A percentile compares a stretch with the other conserved stretches of the same genome.
Conservation (phyloP, 2,329 filamentous ascomycete genomes). For the Polychaeton citri region DNA sequence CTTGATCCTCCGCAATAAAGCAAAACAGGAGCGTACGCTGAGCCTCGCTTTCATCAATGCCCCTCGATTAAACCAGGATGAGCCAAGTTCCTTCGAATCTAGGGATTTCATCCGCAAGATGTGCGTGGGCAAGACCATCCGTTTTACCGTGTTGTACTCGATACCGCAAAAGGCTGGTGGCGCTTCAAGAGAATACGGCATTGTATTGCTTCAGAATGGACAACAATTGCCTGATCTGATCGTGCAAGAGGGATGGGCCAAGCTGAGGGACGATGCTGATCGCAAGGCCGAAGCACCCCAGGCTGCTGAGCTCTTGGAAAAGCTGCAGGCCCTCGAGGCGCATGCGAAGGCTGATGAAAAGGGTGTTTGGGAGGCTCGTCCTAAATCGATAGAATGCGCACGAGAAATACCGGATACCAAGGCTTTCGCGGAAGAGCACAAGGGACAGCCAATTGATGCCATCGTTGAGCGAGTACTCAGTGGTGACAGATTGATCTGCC, state of each 20-base stretch:
- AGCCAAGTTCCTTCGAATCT: conserved; percentile 81
- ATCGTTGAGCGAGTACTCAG: conserved; percentile 84
- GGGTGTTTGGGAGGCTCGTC: conserved; percentile 63
- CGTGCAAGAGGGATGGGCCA: conserved; percentile 81
- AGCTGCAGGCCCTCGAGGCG: conserved; percentile 62
- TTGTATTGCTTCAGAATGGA: conserved; percentile 62
- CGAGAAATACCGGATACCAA: conserved; percentile 70
- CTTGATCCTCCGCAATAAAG: conserved; percentile 70
- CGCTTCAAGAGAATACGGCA: conserved; percentile 73
- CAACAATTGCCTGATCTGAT: conserved; percentile 66
- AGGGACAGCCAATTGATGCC: conserved; percentile 65
- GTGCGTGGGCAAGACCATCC: conserved; percentile 72
- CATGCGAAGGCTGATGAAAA: conserved; percentile 66
- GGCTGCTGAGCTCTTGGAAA: conserved; percentile 55
- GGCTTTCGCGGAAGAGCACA: conserved; percentile 65
- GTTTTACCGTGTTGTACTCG: conserved; percentile 76
- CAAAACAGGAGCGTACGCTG: conserved; percentile 68
- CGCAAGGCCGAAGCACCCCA: conserved; percentile 80
- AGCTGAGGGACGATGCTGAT: conserved; percentile 86
- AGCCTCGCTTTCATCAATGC: conserved; percentile 88
- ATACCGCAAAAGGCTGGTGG: conserved; percentile 51
- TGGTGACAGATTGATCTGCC: conserved; percentile 77
- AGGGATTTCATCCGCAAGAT: conserved; percentile 81
- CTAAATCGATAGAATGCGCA: conserved; percentile 56
- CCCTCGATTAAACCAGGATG: conserved; percentile 43